A percentile compares a stretch with the other conserved stretches of the same genome.
phyloP scores from a whole-genome alignment of 148 eudicot genomes.

The Amaranthus hypochondriacus region DNA sequence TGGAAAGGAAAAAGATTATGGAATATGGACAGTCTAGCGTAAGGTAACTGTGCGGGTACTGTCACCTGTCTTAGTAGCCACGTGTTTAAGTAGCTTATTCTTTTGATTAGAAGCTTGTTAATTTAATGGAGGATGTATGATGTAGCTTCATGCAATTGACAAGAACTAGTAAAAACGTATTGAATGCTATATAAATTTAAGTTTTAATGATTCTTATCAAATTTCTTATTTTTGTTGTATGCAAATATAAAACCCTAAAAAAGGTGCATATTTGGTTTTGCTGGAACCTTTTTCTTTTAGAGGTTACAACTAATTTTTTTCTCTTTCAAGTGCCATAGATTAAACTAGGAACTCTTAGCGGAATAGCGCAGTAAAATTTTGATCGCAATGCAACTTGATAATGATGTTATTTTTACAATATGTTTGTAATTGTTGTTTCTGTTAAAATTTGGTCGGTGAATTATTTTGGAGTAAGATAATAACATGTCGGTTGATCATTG shows the following conservation, averaged over 20 bases:
- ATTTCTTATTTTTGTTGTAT: background rate
- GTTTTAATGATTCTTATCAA: background rate
- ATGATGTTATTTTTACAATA: no score
- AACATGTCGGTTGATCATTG: background rate
- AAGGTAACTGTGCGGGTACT: background rate
- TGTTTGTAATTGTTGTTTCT: background rate
- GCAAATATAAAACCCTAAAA: background rate
- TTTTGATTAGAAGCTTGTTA: background rate
- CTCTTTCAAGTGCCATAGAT: background rate
- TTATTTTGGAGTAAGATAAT: background rate
- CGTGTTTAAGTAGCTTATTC: background rate
- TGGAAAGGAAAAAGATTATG: background rate
- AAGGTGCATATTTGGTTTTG: background rate
- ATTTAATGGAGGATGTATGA: background rate
- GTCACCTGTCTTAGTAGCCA: no score
- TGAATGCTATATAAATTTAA: background rate
- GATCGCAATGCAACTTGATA: background rate
- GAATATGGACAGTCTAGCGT: background rate
- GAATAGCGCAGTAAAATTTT: background rate
- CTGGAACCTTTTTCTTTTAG: no score
- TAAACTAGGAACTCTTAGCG: background rate
- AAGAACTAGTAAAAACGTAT: background rate
- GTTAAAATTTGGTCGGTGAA: background rate
- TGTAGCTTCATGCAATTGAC: background rate
- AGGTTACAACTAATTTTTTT: background rate